Base-by-base conservation (phyloP, 1,284 basidiomycete species). In the Trametes pubescens region DNA sequence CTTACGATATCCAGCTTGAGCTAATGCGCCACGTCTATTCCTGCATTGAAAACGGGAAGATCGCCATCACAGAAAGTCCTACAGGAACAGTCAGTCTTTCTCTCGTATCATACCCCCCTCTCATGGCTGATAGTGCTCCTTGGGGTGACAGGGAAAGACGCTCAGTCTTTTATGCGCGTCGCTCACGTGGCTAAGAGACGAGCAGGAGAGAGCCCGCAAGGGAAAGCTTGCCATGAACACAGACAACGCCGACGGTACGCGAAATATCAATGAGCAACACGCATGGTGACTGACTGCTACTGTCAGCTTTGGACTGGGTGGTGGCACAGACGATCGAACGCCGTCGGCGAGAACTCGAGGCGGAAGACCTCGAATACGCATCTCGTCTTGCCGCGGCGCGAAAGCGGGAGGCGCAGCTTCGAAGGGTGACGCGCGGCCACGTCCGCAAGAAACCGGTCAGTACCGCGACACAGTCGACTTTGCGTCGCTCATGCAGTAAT, bases 1-100 rank as follows among this genome's bases (percentile, higher is more conserved):
- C 96, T 0, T 99, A 99, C 77, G 77, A 82, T 18, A 98, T 98
- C 66, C 97, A 99, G 76, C 80, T 87, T 1, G 87, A 94, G 44
- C 85, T 99, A 38, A 99, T 99, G 96, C 86, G 82, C 14, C 91
- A 94, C 64, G 80, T 99, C 4, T 99, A 97, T 74, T 72, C 83
- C 2, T 86, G 91, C 0, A 92, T 98, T 56, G 95, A 98, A 74
- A 70, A 78, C 54, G 83, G 72, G 76, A 91, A 85, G 76, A 81
- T 98, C 10, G 88, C 94, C 2, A 91, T 99, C 51, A 80, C 94
- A 22, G 93, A 95, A 75, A 93, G 91, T 67, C 94, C 93, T 0
- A 95, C 94, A 0, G 94, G 94, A 67, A 95, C 94, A 24, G 90
- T 91, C 14, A n/a, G 64, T 11, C 8, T 8, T 58, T 74, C 82